Base-by-base conservation (phyloP, 2,329 filamentous ascomycete species). In the Colletotrichum horii region DNA sequence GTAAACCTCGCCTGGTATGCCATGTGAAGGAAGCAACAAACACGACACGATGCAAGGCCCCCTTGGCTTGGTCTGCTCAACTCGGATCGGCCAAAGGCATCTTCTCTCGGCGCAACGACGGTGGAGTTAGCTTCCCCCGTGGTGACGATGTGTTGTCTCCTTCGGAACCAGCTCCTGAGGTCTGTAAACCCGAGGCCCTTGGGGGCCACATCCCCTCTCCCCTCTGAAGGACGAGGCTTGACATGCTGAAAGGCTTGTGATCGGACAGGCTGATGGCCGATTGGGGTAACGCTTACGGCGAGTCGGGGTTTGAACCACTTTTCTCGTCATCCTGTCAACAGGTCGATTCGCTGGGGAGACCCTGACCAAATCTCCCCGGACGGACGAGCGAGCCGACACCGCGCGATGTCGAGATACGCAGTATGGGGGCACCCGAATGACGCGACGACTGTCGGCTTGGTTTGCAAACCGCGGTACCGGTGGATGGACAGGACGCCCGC, bases 231-330 rank as follows among this genome's bases (percentile, higher is more conserved):
- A 72, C 32, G 34, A 71, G 36, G 61, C 56, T 60, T 67, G 70
- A 58, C 16, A 26, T 26, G 52, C 34, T 58, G n/a, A 28, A 36
- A 56, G 58, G 52, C 55, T 48, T 75, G 22, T 56, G 69, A 62
- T 56, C 62, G n/a, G 32, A 32, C 55, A 62, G 38, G 12, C 5
- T 56, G 52, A 30, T 34, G 30, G 22, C 69, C 38, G 16, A 32
- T 66, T 62, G 38, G 36, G 69, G 15, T 16, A 62, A 75, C 19
- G 36, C 11, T 30, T 15, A 61, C 24, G 30, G 55, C 38, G 38
- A 43, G 15, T 72, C 43, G 69, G 73, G 48, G 28, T 66, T 72
- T 75, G 62, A 72, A 64, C 69, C 73, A 72, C 69, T 68, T 72
- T 36, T 67, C 66, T 30, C 22, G 14, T 16, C 43, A 22, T 24